phyloP scores from a whole-genome alignment of 805 yeast genomes.

The Zygosaccharomyces siamensis region DNA sequence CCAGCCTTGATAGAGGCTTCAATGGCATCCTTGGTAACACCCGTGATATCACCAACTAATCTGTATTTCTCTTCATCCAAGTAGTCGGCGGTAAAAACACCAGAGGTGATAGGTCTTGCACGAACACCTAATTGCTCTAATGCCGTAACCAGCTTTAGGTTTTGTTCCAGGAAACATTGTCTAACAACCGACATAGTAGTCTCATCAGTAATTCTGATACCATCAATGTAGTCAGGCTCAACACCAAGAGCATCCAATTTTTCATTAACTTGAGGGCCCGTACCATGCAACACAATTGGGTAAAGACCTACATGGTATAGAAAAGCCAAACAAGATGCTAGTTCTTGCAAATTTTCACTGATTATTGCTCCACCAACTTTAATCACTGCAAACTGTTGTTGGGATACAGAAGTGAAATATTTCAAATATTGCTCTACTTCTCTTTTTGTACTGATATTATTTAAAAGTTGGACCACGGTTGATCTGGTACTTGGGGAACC shows the following conservation, averaged over 20 bases:
- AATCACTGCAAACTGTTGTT: constrained; percentile 96
- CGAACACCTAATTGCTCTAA: constrained; percentile 94
- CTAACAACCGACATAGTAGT: constrained; percentile 95
- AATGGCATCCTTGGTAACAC: constrained; percentile 82
- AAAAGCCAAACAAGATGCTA: constrained; percentile 94
- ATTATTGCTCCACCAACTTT: constrained; percentile 99
- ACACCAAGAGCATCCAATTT: constrained; percentile 89
- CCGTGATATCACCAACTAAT: constrained; percentile 83
- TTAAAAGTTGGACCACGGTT: constrained; percentile 89
- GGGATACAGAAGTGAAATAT: constrained; percentile 92
- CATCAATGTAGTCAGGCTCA: constrained; percentile 93
- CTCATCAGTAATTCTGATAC: constrained; percentile 92
- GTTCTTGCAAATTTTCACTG: constrained; percentile 86
- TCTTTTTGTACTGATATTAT: constrained; percentile 94
- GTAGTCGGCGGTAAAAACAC: constrained; percentile 91
- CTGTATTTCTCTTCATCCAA: constrained; percentile 86
- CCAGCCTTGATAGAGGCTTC: constrained; percentile 96
- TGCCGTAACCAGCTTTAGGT: constrained; percentile 90
- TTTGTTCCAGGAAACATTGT: constrained; percentile 91
- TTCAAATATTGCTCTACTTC: constrained; percentile 97
- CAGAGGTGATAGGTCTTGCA: constrained; percentile 97
- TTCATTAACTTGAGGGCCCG: constrained; percentile 98
- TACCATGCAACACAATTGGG: constrained; percentile 95
- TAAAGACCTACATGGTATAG: constrained; percentile 95
- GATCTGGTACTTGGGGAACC: constrained; percentile 60